A percentile compares a stretch with the other conserved stretches of the same genome.
Conservation (phyloP, 2,329 filamentous ascomycete species). For the Fusarium avenaceum region DNA sequence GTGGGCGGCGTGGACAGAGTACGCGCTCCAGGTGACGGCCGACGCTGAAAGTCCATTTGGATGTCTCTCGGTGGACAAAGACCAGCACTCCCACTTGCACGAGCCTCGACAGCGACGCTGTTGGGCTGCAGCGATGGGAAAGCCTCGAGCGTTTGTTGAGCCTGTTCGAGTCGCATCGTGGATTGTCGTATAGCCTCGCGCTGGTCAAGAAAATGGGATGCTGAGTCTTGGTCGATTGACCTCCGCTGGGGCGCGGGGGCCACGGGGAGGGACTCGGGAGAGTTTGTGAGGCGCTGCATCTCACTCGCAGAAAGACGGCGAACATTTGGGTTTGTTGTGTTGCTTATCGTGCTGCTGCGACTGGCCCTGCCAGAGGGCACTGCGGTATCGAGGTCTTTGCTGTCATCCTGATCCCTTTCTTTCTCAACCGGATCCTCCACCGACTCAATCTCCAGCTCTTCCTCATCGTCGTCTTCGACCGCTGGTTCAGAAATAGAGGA, state of each 20-base stretch:
- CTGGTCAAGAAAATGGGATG: slow-evolving; percentile 47
- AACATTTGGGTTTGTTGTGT: slow-evolving; percentile 57
- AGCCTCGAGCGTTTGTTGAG: slow-evolving; percentile 15
- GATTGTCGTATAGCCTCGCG: slow-evolving; percentile 51
- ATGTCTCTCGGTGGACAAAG: slow-evolving; percentile 30
- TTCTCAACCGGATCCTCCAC: slow-evolving; percentile 18
- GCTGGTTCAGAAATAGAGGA: slow-evolving; percentile 52
- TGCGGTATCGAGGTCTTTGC: slow-evolving; percentile 19
- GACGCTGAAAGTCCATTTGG: slow-evolving; percentile 47
- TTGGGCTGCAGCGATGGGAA: slow-evolving; percentile 42
- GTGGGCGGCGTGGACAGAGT: slow-evolving; percentile 69
- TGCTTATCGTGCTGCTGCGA: slow-evolving; percentile 51
- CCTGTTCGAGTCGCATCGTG: slow-evolving; percentile 48
- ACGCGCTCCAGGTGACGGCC: slow-evolving; percentile 54
- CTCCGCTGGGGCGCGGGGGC: slow-evolving; percentile 57
- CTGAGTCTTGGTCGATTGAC: slow-evolving; percentile 57
- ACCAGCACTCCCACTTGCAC: slow-evolving; percentile 22
- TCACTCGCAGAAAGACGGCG: slow-evolving; percentile 69
- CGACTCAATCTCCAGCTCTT: slow-evolving; percentile 8
- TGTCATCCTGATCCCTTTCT: slow-evolving; percentile 18
- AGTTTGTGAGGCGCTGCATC: slow-evolving; percentile 69
- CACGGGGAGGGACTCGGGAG: slow-evolving; percentile 70
- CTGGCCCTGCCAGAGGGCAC: slow-evolving; percentile 43
- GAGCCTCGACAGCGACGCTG: slow-evolving; percentile 47
- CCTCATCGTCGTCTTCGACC: slow-evolving; percentile 41